Percentiles rank a stretch among this genome's conserved stretches.
Evolutionary conservation across 768 basidiomycete genomes (phyloP).

Genomic region (Exidia glandulosa): DNA sequence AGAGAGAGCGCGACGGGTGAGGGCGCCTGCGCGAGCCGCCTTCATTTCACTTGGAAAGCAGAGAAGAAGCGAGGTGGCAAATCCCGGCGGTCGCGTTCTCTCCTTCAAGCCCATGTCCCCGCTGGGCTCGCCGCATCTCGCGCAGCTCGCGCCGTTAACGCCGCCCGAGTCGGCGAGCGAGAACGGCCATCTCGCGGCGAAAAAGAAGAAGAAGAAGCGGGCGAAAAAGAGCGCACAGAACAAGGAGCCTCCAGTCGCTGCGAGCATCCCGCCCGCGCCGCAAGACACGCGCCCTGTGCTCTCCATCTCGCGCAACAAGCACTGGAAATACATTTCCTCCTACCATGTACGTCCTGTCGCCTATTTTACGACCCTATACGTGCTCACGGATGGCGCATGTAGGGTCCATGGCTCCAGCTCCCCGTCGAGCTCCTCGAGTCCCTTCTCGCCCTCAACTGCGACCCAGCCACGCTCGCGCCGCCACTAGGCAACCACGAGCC

Average conservation of each 20-base stretch:
- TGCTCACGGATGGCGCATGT: neutral
- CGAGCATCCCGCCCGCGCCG: slow-evolving; percentile 26
- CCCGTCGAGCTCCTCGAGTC: slow-evolving; percentile 80
- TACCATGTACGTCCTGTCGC: slow-evolving; percentile 56
- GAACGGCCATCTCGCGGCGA: slow-evolving; percentile 12
- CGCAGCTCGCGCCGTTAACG: neutral
- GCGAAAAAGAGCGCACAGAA: slow-evolving; percentile 42
- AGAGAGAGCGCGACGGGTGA: neutral
- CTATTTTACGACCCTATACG: neutral
- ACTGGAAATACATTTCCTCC: slow-evolving; percentile 88
- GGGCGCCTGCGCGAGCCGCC: neutral
- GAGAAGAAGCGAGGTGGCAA: neutral
- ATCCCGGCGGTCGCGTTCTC: too few relatives aligned
- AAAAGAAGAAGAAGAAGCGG: slow-evolving; percentile 39
- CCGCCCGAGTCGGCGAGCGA: neutral
- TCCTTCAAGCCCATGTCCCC: too few relatives aligned
- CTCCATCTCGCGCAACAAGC: slow-evolving; percentile 86
- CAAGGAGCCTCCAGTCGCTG: slow-evolving; percentile 27
- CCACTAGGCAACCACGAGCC: slow-evolving; percentile 30
- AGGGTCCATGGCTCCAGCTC: slow-evolving; percentile 90
- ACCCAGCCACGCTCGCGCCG: slow-evolving; percentile 51
- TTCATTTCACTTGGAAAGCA: neutral
- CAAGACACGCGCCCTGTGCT: slow-evolving; percentile 50
- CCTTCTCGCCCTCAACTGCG: slow-evolving; percentile 63
- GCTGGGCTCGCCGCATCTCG: neutral